Percentiles rank a stretch among this genome's conserved stretches.
Evolutionary conservation across 2,329 filamentous ascomycete genomes (phyloP).

Genomic region (Venturia nashicola): DNA sequence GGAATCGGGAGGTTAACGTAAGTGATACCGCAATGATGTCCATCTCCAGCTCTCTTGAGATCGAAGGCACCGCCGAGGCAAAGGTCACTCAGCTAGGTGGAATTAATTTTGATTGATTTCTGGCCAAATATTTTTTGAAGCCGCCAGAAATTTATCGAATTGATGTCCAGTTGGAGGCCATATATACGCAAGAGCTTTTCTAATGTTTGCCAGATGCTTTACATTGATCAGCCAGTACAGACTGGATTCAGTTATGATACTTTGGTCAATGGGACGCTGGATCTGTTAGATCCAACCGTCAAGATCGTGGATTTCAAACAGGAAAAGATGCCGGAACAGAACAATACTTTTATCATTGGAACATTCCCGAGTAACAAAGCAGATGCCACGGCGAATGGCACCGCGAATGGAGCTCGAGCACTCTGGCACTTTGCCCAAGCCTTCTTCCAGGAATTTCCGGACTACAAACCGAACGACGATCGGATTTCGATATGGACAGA

Average conservation of each 20-base stretch:
- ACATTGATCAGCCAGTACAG: conserved; percentile 48
- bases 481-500: conserved; percentile 22
- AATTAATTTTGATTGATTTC: no score
- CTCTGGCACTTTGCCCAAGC: conserved; percentile 49
- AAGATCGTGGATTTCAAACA: background rate
- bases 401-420: conserved; percentile 40
- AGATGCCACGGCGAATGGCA: conserved; percentile 36
- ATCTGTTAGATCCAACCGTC: background rate
- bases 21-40: conserved; percentile 40
- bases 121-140: no score
- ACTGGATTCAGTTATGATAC: conserved; percentile 42
- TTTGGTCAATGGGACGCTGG: conserved; percentile 23
- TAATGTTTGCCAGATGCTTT: conserved; percentile 18
- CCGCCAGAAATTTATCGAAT: no score
- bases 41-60: no score
- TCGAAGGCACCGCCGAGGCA: no score
- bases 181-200: background rate
- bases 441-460: conserved; percentile 39
- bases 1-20: conserved; percentile 45
- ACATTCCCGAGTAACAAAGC: conserved; percentile 36
- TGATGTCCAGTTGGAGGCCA: no score
- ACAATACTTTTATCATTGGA: conserved; percentile 40
- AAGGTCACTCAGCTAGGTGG: no score
- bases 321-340: conserved; percentile 30
- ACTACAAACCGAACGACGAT: conserved; percentile 14